Base-by-base conservation (phyloP, 441 rosid genomes). In the Arabidopsis hybrid region DNA sequence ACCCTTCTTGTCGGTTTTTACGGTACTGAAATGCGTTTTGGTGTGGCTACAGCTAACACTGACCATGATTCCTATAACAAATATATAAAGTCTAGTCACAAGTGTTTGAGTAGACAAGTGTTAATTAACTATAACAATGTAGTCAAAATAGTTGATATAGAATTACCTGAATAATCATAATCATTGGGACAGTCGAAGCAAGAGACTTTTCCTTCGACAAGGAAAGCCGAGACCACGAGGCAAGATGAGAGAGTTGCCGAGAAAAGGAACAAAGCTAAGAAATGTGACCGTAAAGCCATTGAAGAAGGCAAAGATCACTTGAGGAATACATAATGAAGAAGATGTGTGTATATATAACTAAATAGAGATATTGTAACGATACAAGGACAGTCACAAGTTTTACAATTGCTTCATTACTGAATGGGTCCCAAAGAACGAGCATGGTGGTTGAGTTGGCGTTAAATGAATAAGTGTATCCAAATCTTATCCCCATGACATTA, bases 121-220 rank as follows among this genome's bases (percentile, higher is more conserved):
- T n/a, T n/a, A n/a, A n/a, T 43, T 31, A 0, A 46, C 16, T 42
- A 59, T 34, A 21, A 17, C 42, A 60, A 66, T 66, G 29, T 50
- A 26, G 7, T 43, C 8, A 70, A 40, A 38, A 62, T 16, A 12
- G 6, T 32, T 43, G 6, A 21, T 29, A 21, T 26, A 21, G 13
- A 55, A 38, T 0, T 7, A 93, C 98, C 97, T 80, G 98, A 85
- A 76, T 85, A 79, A 76, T 84, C 85, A 8, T 78, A 74, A 34
- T 77, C 68, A 35, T 13, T 43, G 6, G 55, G 36, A 83, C 98
- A 93, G 73, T 85, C 91, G 2, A 79, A 76, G 75, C 98, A 93
- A 46, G 95, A 80, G 75, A 89, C 79, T 60, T 85, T 86, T 46
- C 86, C 95, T 66, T 79, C 35, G 40, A 93, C 73, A 13, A 79